Evolutionary conservation across 2,329 filamentous ascomycete species (phyloP).

Genomic region (Amauroascus verrucosus): DNA sequence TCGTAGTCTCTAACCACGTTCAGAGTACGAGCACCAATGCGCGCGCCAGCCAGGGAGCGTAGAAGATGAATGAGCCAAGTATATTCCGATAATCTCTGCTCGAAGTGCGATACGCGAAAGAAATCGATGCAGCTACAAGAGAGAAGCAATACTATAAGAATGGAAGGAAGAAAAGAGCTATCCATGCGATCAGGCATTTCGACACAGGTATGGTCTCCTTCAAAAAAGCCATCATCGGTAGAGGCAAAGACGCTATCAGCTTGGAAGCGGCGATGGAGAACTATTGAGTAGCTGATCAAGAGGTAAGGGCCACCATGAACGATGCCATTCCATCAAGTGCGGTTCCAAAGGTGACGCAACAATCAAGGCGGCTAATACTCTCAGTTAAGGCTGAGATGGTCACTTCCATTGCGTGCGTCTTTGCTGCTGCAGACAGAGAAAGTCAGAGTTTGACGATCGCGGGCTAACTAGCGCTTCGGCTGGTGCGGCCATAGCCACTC

Average conservation of each 20-base stretch:
- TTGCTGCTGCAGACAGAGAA: too few species aligned
- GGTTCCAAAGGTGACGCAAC: too few species aligned
- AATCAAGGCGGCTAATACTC: too few species aligned
- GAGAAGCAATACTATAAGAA: background rate
- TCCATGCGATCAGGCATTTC: background rate
- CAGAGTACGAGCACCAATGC: too few species aligned
- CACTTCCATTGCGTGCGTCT: too few species aligned
- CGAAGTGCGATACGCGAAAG: background rate
- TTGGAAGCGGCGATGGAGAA: background rate
- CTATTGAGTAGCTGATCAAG: background rate
- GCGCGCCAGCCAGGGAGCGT: background rate
- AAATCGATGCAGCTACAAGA: background rate
- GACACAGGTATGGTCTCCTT: background rate
- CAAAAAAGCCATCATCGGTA: background rate
- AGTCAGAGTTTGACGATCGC: too few species aligned
- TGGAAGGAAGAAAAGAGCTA: background rate
- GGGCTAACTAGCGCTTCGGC: too few species aligned
- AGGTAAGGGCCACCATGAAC: background rate
- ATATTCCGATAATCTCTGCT: background rate
- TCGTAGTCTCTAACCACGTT: background rate
- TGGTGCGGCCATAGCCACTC: too few species aligned
- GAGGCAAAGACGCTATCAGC: background rate
- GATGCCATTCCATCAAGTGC: too few species aligned
- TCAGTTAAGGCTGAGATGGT: too few species aligned
- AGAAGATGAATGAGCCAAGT: background rate